Base-by-base conservation (phyloP, 139 green algal species). In the Chlamydomonas incerta region DNA sequence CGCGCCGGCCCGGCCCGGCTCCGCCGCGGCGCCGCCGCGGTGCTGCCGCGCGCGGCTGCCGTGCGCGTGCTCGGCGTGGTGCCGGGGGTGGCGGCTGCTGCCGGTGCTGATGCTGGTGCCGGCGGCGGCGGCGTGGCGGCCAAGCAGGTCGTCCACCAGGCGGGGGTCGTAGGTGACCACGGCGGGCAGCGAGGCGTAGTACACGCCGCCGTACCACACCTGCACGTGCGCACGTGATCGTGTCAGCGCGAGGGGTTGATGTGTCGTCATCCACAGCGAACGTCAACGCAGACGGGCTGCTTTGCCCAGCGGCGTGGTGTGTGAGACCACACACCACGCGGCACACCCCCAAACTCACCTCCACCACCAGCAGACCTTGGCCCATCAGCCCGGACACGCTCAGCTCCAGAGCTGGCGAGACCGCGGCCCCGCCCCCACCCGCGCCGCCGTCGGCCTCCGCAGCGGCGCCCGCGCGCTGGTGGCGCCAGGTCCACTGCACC, bases 121-220 rank as follows among this genome's bases (percentile, higher is more conserved):
- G 41, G 41, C 41, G 8, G 41, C 41, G 41, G 41, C 8, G 41
- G 41, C 41, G 41, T 50, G 41, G n/a, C 20, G 50, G 72, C 26
- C 20, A 2, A 46, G 50, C 33, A 81, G 52, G 52, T 81, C 73
- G n/a, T 15, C 23, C 23, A 81, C 55, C 73, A 81, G 52, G 52
- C 52, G 21, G 18, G 24, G 58, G 34, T 81, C 73, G 50, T 21
- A 31, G 2, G n/a, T 52, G 52, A 50, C 41, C 24, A 81, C 50
- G 8, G 33, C 52, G 20, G 73, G 73, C 73, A 81, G 33, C 41
- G 73, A 81, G 2, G 57, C 73, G 55, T 34, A 33, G 3, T 55
- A 58, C 31, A 34, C 52, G 31, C 73, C 73, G 13, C 55, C 31
- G 31, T 68, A 69, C 52, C 73, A 81, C 13, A 81, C 55, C 73